Conservation (phyloP, 768 basidiomycete genomes). For the Phanerochaete carnosa region DNA sequence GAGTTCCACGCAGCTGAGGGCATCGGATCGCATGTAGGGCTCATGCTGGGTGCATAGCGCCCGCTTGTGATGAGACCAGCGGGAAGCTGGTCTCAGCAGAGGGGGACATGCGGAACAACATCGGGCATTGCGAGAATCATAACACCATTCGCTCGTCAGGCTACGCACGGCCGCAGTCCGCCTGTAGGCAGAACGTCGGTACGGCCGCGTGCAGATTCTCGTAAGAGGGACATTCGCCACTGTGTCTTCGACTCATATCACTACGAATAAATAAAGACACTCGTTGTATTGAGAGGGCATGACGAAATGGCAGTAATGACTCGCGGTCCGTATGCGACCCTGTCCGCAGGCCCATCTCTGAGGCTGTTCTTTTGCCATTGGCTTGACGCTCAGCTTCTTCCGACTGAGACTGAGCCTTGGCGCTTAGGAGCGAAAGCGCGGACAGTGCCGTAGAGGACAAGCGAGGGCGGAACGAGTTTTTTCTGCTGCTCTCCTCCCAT, state of each 20-base stretch:
- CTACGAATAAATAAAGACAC: not conserved
- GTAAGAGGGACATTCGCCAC: not conserved
- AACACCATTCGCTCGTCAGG: not conserved
- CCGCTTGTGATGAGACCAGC: not conserved
- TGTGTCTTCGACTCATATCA: not conserved
- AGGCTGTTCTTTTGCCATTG: constrained; percentile 7
- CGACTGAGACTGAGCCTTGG: not conserved
- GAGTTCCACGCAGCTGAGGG: not conserved
- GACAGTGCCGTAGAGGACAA: not conserved
- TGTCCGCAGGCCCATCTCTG: not conserved
- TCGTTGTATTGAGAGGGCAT: not conserved
- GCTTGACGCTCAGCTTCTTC: not conserved
- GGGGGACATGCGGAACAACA: not conserved
- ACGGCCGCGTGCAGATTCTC: not conserved
- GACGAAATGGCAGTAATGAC: not conserved
- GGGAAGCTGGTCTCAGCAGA: not conserved
- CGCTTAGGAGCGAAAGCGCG: not conserved
- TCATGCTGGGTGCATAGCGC: not conserved
- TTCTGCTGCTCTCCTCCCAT: constrained; percentile 10
- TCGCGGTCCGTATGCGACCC: not conserved
- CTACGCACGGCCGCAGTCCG: not conserved
- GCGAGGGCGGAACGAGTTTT: not conserved
- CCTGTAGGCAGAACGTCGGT: not conserved
- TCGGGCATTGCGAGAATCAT: not conserved
- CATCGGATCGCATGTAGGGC: not conserved